Evolutionary conservation across 768 basidiomycete species (phyloP), one percentile per base, ranked within the genome.

Genomic region (Lactarius hatsudake): DNA sequence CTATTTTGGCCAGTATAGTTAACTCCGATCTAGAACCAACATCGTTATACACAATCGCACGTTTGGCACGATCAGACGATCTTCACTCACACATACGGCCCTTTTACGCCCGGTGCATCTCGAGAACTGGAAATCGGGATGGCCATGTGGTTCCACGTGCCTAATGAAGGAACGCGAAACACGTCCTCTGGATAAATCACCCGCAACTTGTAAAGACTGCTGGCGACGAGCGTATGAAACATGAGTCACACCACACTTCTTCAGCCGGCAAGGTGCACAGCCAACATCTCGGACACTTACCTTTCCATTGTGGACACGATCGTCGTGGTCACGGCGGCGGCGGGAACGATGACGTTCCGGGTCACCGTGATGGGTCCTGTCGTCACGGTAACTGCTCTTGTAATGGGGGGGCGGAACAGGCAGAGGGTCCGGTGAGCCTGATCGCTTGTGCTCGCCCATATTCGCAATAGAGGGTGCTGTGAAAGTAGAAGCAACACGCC

Each of bases 61-160:
- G 20, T 62, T 32, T n/a, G 20, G 15, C 28, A n/a, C 1, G 18
- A 17, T 15, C 30, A 45, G 43, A 42, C 20, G n/a, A 63, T 51
- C 15, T 23, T 38, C 32, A 63, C 70, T 59, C 64, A 71, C 70
- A 63, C 78, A 78, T 2, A 84, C 73, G 6, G 82, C 83, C 73
- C 81, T 83, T 61, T 81, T 75, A 59, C 74, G 75, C 17, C 82
- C 82, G 20, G 73, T 80, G 73, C 83, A 84, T 55, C 78, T 78
- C 12, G 80, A 81, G 66, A 80, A 80, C 72, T 78, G 79, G 75
- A 74, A 78, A 17, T 67, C 18, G 26, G 68, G 68, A 30, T 69
- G 68, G n/a, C 61, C 59, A 9, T 34, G 45, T 23, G 67, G 28
- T 17, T 61, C 30, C 30, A 42, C n/a, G 34, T 12, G 54, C 60